phyloP scores from a whole-genome alignment of 352 stramenopile species.

The Thraustochytrium sp. region DNA sequence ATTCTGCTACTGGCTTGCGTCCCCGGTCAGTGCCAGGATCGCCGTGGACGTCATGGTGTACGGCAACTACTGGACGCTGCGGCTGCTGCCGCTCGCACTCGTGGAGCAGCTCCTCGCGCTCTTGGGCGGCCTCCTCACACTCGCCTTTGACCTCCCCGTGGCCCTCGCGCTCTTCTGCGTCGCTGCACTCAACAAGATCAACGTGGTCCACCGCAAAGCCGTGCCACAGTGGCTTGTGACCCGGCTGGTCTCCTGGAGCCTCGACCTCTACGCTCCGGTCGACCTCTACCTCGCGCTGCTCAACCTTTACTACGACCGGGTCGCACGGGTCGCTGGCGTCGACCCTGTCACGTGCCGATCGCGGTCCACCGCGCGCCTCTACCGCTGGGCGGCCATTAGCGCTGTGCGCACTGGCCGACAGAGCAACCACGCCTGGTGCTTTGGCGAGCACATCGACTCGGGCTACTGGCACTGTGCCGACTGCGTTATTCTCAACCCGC shows the following conservation, averaged over 20 bases:
- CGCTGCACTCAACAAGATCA: background rate
- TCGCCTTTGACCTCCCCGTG: conserved; percentile 14
- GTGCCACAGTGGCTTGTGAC: background rate
- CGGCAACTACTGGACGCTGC: background rate
- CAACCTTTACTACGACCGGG: background rate
- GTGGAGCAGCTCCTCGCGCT: background rate
- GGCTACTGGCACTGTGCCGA: background rate
- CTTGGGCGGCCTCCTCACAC: background rate
- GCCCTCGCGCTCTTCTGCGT: background rate
- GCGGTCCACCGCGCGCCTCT: background rate
- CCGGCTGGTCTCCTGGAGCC: background rate
- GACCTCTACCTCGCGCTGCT: background rate
- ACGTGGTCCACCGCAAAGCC: background rate
- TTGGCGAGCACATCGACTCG: background rate
- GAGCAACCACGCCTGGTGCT: background rate
- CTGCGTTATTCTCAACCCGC: conserved; percentile 3
- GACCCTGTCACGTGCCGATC: background rate
- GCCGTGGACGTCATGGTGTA: background rate
- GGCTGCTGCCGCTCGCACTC: background rate
- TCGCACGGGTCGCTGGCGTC: background rate
- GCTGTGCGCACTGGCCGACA: background rate
- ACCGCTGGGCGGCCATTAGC: background rate
- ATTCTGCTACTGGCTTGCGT: background rate
- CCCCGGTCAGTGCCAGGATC: background rate
- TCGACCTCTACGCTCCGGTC: background rate